Evolutionary conservation across 495 filamentous ascomycete species (phyloP).

Genomic region (Friedmanniomyces endolithicus): DNA sequence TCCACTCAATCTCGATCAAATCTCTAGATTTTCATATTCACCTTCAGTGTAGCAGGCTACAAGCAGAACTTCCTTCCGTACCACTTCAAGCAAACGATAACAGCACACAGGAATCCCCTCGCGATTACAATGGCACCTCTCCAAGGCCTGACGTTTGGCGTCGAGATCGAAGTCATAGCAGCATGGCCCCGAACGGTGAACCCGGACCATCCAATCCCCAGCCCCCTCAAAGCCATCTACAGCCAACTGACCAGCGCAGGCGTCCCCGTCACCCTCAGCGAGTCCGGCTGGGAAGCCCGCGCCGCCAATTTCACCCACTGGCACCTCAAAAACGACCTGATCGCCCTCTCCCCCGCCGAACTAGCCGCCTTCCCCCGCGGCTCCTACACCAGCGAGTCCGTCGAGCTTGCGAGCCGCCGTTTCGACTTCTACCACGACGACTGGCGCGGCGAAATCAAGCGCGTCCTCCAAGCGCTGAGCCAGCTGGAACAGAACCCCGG

Average conservation of each 20-base stretch:
- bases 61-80: too few relatives aligned
- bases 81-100: too few relatives aligned
- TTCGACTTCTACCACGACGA: background rate
- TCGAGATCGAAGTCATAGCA: constrained; percentile 21
- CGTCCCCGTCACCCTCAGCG: background rate
- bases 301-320: background rate
- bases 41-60: too few relatives aligned
- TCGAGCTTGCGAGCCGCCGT: constrained; percentile 6
- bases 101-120: too few relatives aligned
- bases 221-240: background rate
- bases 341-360: background rate
- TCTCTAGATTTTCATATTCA: too few relatives aligned
- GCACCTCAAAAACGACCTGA: background rate
- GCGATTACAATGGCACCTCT: background rate
- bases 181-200: background rate
- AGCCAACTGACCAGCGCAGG: background rate
- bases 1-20: too few relatives aligned
- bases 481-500: background rate
- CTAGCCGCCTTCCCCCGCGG: background rate
- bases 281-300: background rate
- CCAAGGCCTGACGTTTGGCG: constrained; percentile 18
- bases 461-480: constrained; percentile 2
- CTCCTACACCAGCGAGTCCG: background rate
- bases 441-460: constrained; percentile 8
- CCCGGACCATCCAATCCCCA: background rate